Base-by-base conservation (phyloP, 2,329 filamentous ascomycete species). In the Sarocladiaceae sp. region DNA sequence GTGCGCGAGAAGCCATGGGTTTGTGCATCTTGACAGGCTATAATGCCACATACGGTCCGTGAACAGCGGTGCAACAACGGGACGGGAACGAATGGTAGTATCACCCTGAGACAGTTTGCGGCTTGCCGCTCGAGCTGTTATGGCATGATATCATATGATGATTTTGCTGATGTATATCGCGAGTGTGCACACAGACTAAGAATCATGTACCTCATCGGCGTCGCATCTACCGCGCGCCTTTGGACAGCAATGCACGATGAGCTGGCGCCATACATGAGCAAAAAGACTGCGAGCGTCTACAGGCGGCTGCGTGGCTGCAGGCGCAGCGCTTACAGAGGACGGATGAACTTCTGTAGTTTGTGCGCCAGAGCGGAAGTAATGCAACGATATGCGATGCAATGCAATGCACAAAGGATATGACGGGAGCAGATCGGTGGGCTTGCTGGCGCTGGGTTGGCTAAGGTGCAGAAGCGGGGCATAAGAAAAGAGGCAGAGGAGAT, bases 21-120 rank as follows among this genome's bases (percentile, higher is more conserved):
- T 42, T 7, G 20, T 31, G 42, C 23, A 18, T 47, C 4, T 28
- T 47, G 42, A 47, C 26, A 17, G 25, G 42, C 26, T 29, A 25
- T 11, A 4, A 29, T 5, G 25, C 13, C 42, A 23, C 11, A 6
- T 28, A n/a, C 5, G 11, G 23, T 11, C 37, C 22, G 6, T 6
- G 8, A 37, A n/a, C 35, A 18, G 35, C n/a, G 11, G 35, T 37
- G 35, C 17, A 31, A 18, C 35, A 10, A 7, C 17, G 11, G 35
- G 35, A 15, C 17, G 37, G 37, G 37, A 42, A 20, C 8, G 33
- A 36, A 10, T 8, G 18, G 18, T 10, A n/a, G 37, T 42, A 42
- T 42, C 37, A 42, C 17, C 5, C 17, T 42, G 37, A 42, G 42
- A 47, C 42, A 29, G 42, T 47, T 42, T 20, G 37, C 37, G 37